These are phyloP conservation scores for Podaxis sp. DNA, from an alignment of 768 basidiomycete genomes.

Conservation along the genomic window DNA sequence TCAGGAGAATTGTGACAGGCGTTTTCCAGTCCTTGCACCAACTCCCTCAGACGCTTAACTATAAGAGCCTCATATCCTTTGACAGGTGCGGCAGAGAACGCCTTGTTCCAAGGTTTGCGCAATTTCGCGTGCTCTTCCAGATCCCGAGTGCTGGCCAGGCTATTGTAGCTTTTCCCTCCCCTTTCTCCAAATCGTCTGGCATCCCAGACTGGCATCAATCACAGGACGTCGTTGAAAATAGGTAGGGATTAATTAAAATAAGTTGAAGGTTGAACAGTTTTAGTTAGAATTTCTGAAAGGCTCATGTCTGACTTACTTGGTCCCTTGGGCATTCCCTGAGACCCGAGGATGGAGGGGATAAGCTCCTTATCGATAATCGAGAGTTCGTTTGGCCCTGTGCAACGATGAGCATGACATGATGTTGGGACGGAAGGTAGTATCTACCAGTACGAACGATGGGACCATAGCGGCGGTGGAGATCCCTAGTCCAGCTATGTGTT, in stretches of 20 bases:
- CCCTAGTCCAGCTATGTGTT: constrained; percentile 26
- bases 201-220: constrained; percentile 39
- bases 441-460: constrained; percentile 37
- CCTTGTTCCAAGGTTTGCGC: constrained; percentile 44
- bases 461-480: constrained; percentile 33
- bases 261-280: neutral
- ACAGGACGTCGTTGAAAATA: neutral
- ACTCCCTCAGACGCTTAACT: constrained; percentile 26
- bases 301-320: constrained; percentile 37
- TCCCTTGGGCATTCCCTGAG: constrained; percentile 52
- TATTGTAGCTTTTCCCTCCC: constrained; percentile 17
- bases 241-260: neutral
- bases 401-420: constrained; percentile 16
- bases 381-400: constrained; percentile 51
- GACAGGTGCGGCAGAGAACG: constrained; percentile 36
- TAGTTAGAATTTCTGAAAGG: neutral
- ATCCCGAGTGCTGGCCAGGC: constrained; percentile 26
- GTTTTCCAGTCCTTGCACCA: constrained; percentile 30
- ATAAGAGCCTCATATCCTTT: constrained; percentile 40
- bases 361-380: constrained; percentile 43
- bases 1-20: constrained; percentile 16
- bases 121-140: constrained; percentile 35
- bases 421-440: constrained; percentile 21
- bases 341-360: constrained; percentile 43
- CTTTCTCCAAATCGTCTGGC: constrained; percentile 33